Percentiles rank a stretch among this genome's conserved stretches.
Evolutionary conservation across 768 basidiomycete genomes (phyloP).

Genomic region (Mycena venus): DNA sequence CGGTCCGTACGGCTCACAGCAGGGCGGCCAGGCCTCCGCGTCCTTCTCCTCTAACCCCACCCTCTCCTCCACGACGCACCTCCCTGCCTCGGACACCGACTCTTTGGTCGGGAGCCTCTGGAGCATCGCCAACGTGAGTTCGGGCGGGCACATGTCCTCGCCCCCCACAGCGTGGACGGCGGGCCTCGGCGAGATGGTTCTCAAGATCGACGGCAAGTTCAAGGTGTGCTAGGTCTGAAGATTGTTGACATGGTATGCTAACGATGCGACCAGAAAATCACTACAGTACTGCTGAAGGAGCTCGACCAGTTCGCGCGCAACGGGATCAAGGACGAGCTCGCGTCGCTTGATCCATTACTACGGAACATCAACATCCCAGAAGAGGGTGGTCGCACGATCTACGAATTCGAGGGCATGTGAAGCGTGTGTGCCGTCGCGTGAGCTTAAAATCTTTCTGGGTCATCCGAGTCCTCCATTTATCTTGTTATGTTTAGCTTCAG

Average conservation of each 20-base stretch:
- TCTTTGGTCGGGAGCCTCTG: conserved; percentile 65
- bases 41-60: conserved; percentile 52
- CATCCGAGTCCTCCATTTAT: background rate
- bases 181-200: conserved; percentile 75
- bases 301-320: conserved; percentile 86
- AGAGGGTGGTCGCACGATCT: conserved; percentile 41
- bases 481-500: background rate
- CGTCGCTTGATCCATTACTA: conserved; percentile 84
- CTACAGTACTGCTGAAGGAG: conserved; percentile 83
- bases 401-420: conserved; percentile 43
- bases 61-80: conserved; percentile 40
- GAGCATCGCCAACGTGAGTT: conserved; percentile 74
- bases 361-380: conserved; percentile 64
- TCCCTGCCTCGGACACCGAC: conserved; percentile 47
- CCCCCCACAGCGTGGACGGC: conserved; percentile 72
- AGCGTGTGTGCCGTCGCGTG: conserved; percentile 27
- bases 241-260: background rate
- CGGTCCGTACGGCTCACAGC: conserved; percentile 33
- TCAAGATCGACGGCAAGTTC: conserved; percentile 87
- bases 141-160: conserved; percentile 42
- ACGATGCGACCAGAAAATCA: conserved; percentile 81
- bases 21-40: conserved; percentile 31
- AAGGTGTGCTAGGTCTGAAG: conserved; percentile 67
- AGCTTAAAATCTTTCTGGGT: background rate
- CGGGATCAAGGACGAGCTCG: conserved; percentile 86